Base-by-base conservation (phyloP, 2,329 filamentous ascomycete species). In the Calonectria crousiana region DNA sequence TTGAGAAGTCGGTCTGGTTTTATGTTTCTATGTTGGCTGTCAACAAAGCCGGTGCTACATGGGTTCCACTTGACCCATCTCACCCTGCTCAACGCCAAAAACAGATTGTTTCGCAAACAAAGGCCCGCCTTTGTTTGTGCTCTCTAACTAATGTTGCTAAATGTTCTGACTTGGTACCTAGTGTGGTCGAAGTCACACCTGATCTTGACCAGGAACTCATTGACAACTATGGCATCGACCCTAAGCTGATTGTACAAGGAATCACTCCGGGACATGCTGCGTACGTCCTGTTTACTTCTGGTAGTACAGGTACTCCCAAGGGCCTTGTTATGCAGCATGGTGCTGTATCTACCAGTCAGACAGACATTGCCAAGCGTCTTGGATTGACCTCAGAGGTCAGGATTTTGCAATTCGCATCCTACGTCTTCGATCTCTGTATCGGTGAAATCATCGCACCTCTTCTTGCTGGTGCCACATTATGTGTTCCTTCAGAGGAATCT, bases 301-400 rank as follows among this genome's bases (percentile, higher is more conserved):
- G 89, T 38, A 90, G 87, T 51, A 91, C 89, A 0, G 89, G 89
- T 13, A 84, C 83, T n/a, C 89, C 89, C 0, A 91, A 91, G 80
- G 89, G 89, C 28, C 87, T 90, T 26, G 84, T 89, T 26, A 56
- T 69, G 49, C 47, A 69, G 52, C 67, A 69, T 26, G 32, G 67
- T 3, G 36, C 49, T 41, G 67, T 58, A 6, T 41, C 23, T 10
- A 69, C 67, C 0, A 69, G 67, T 23, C 67, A 69, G 36, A 56
- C 36, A 11, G 67, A 52, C 11, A 58, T 58, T 36, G 38, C 36
- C 8, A 56, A 69, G 26, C 49, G 34, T 3, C 49, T 69, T 30
- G 34, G 49, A 3, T 38, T 69, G 16, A 53, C 58, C 13, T 66
- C 51, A 34, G 66, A n/a, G 68, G 64, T 65, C 8, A 71, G 71